Conservation (phyloP, 257 asterid genomes). For the Henckelia pumila region DNA sequence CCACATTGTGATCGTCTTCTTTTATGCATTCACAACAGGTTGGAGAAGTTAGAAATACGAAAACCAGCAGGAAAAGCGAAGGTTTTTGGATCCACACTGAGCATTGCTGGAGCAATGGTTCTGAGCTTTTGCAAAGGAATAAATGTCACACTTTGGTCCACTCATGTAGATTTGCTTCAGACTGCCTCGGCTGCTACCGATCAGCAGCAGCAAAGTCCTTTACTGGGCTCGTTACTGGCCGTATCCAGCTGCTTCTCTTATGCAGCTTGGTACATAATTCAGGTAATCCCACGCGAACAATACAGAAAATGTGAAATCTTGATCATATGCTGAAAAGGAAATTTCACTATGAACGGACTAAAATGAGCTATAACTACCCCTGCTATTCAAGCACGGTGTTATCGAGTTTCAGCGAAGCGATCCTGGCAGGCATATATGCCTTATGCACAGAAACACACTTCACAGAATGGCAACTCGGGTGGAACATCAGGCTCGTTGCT, state of each 20-base stretch:
- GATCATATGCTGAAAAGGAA: background rate
- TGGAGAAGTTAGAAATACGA: constrained; percentile 28
- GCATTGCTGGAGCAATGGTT: constrained; percentile 40
- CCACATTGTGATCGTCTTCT: background rate
- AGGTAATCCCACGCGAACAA: constrained; percentile 23
- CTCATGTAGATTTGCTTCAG: constrained; percentile 21
- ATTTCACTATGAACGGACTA: constrained; percentile 23
- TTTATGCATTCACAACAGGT: constrained; percentile 28
- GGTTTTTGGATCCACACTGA: constrained; percentile 31
- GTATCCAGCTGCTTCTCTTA: constrained; percentile 29
- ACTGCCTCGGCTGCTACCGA: background rate
- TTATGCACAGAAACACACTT: constrained; percentile 22
- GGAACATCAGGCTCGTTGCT: constrained; percentile 35
- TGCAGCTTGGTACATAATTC: constrained; percentile 40
- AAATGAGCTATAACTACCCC: constrained; percentile 30
- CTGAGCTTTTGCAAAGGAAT: constrained; percentile 35
- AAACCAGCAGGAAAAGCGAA: constrained; percentile 35
- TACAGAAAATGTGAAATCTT: background rate
- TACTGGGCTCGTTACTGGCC: constrained; percentile 33
- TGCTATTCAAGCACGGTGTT: constrained; percentile 36
- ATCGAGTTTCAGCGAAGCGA: constrained; percentile 28
- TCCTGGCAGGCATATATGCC: constrained; percentile 29
- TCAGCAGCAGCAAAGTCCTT: constrained; percentile 10
- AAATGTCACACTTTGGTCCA: constrained; percentile 22
- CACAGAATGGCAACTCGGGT: constrained; percentile 42